These are phyloP conservation scores for Cladophialophora chaetospira DNA, from an alignment of 2,329 filamentous ascomycete genomes.

Conservation along the genomic window DNA sequence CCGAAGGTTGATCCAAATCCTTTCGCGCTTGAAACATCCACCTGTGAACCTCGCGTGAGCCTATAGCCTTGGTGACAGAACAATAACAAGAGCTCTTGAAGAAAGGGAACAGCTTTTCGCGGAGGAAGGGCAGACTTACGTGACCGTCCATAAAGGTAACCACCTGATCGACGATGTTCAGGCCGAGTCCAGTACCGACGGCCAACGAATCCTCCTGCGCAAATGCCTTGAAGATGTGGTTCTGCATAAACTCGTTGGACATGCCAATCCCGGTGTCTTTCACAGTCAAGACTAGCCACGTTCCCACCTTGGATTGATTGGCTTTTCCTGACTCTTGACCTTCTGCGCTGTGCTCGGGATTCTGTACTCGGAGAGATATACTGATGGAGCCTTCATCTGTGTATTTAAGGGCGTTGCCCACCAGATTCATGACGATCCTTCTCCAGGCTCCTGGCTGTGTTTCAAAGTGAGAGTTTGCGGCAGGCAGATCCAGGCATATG, in stretches of 20 bases:
- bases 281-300: slow-evolving; percentile 29
- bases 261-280: slow-evolving; percentile 39
- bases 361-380: slow-evolving; percentile 2
- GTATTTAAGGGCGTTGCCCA: slow-evolving; percentile 54
- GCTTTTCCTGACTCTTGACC: neutral
- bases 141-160: slow-evolving; percentile 35
- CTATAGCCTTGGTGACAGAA: no score
- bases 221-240: slow-evolving; percentile 57
- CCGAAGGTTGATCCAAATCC: slow-evolving; percentile 33
- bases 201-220: slow-evolving; percentile 59
- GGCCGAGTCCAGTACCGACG: slow-evolving; percentile 61
- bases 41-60: no score
- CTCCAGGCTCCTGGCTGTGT: slow-evolving; percentile 52
- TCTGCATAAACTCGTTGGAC: slow-evolving; percentile 33
- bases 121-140: no score
- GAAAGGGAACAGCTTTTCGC: no score
- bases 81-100: no score
- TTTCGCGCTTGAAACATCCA: slow-evolving; percentile 35
- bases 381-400: slow-evolving; percentile 46
- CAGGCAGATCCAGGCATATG: slow-evolving; percentile 50
- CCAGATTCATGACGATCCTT: slow-evolving; percentile 52
- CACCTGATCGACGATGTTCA: slow-evolving; percentile 57
- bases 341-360: neutral
- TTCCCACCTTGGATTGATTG: neutral
- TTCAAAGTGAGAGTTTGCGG: slow-evolving; percentile 34